Evolutionary conservation across 345 rosid species (phyloP).

Genomic region (Anacardium occidentale): DNA sequence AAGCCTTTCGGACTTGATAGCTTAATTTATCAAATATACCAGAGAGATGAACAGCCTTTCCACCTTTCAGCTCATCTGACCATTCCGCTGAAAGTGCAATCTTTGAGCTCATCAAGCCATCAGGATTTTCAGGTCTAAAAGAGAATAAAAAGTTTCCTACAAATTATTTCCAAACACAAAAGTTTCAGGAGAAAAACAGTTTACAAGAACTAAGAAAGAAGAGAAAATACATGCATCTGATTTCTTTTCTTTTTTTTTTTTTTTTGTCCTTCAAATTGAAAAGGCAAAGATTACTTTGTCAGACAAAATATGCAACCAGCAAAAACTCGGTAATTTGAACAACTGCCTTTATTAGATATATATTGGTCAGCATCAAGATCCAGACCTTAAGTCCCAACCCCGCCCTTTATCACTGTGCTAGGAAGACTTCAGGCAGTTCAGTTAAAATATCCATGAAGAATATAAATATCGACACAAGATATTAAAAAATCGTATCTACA

Average conservation of each 20-base stretch:
- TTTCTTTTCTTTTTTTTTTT: not conserved
- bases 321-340: not conserved
- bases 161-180: conserved; percentile 25
- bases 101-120: conserved; percentile 35
- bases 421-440: not conserved
- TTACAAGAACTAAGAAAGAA: not conserved
- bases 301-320: not conserved
- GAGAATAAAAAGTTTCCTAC: conserved; percentile 92
- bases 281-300: not conserved
- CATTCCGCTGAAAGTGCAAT: conserved; percentile 60
- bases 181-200: not conserved
- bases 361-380: not conserved
- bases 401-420: not conserved
- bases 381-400: not conserved
- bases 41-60: conserved; percentile 79
- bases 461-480: conserved; percentile 5
- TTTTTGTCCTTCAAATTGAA: not conserved
- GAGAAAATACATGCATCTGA: not conserved
- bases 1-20: conserved; percentile 72
- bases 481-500: not conserved
- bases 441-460: not conserved
- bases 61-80: conserved; percentile 89
- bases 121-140: conserved; percentile 74
- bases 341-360: not conserved
- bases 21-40: conserved; percentile 82